phyloP scores from a whole-genome alignment of 2,329 filamentous ascomycete genomes.

The Trichoderma hamatum region DNA sequence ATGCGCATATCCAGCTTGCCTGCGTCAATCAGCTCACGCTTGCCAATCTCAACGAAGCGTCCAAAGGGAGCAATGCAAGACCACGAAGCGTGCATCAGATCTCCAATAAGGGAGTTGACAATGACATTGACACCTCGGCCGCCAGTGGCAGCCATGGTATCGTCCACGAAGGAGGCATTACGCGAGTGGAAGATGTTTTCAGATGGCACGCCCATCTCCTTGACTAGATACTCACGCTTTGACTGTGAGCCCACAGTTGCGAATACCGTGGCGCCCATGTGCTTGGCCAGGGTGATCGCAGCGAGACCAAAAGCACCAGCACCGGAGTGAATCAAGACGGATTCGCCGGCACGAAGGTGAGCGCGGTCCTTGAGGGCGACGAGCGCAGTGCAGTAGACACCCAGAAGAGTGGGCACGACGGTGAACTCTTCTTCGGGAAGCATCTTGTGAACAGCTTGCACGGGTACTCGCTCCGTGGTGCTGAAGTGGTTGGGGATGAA shows the following conservation, averaged over 20 bases:
- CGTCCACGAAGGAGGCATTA: slow-evolving; percentile 33
- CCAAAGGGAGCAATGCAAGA: slow-evolving; percentile 20
- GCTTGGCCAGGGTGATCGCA: slow-evolving; percentile 29
- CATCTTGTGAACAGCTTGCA: slow-evolving; percentile 34
- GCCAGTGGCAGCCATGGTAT: slow-evolving; percentile 31
- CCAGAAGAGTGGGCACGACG: slow-evolving; percentile 29
- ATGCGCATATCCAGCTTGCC: slow-evolving; percentile 14
- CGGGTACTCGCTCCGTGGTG: slow-evolving; percentile 31
- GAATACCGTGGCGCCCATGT: slow-evolving; percentile 35
- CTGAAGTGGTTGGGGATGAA: slow-evolving; percentile 32
- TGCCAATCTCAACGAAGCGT: slow-evolving; percentile 22
- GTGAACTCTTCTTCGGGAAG: slow-evolving; percentile 34
- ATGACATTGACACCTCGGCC: slow-evolving; percentile 36
- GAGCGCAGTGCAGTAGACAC: slow-evolving; percentile 20
- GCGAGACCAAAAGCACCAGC: slow-evolving; percentile 31
- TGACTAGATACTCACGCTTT: slow-evolving; percentile 35
- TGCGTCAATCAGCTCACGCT: slow-evolving; percentile 12
- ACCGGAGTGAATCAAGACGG: slow-evolving; percentile 32
- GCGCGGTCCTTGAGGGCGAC: slow-evolving; percentile 33
- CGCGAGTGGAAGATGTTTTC: slow-evolving; percentile 37
- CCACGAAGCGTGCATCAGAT: slow-evolving; percentile 5
- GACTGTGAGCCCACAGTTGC: slow-evolving; percentile 35
- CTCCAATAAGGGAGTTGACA: slow-evolving; percentile 36
- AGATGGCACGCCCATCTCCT: slow-evolving; percentile 34
- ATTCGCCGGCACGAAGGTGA: slow-evolving; percentile 32